Evolutionary conservation across 768 basidiomycete species (phyloP).

Genomic region (Tulasnella sp.): DNA sequence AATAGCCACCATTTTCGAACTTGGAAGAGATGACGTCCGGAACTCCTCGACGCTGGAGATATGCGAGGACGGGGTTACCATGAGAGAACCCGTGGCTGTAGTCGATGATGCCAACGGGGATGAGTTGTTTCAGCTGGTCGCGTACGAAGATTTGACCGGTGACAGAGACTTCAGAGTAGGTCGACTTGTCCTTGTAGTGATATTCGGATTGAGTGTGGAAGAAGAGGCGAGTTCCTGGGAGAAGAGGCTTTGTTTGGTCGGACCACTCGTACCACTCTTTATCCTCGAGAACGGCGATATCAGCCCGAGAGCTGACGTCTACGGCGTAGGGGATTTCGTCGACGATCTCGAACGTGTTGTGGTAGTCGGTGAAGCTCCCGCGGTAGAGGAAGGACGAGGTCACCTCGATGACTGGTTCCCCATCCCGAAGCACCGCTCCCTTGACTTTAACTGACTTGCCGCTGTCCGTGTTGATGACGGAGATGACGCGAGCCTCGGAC

Average conservation of each 20-base stretch:
- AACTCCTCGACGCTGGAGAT: conserved; percentile 84
- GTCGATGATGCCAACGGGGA: conserved; percentile 82
- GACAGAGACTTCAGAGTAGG: conserved; percentile 73
- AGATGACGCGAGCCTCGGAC: conserved; percentile 79
- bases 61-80: conserved; percentile 89
- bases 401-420: conserved; percentile 83
- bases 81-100: conserved; percentile 80
- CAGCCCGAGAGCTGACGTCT: conserved; percentile 62
- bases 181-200: conserved; percentile 83
- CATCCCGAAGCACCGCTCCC: conserved; percentile 69
- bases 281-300: conserved; percentile 81
- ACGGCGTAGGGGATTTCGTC: conserved; percentile 87
- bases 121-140: conserved; percentile 77
- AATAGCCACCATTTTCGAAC: conserved; percentile 80
- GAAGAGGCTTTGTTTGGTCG: conserved; percentile 66
- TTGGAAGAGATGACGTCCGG: conserved; percentile 69
- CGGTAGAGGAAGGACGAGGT: conserved; percentile 95
- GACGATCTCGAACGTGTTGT: conserved; percentile 90
- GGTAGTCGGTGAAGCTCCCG: conserved; percentile 85
- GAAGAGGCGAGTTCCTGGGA: conserved; percentile 72
- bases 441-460: conserved; percentile 92
- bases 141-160: conserved; percentile 80
- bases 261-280: conserved; percentile 99
- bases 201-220: conserved; percentile 86
- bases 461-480: conserved; percentile 80